Evolutionary conservation across 2,329 filamentous ascomycete species (phyloP), one percentile per base, ranked within the genome.

Genomic region (Fusarium cyanostomum): DNA sequence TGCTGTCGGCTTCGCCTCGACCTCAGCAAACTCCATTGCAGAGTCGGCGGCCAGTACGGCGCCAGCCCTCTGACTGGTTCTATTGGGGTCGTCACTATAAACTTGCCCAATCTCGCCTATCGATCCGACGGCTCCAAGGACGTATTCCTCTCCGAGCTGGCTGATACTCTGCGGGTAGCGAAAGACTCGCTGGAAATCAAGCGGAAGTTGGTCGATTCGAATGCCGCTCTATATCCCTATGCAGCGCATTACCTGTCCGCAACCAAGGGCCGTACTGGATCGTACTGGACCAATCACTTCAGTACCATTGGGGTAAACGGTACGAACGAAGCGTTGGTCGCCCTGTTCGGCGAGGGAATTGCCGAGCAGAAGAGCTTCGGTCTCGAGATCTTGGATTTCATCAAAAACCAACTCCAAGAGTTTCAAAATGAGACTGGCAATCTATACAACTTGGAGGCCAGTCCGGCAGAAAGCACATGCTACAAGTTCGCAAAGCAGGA

Each of bases 211-310:
- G 42, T 70, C 0, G 45, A 70, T 7, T 42, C 45, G 2, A 70
- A 70, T 5, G 55, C 57, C 0, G 15, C 42, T 2, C 27, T 70
- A 0, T 70, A 70, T 27, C 67, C 67, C 1, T 70, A 70, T 5
- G 67, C 67, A 1, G 55, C 67, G 0, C 67, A 70, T 2, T 70
- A 70, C 1, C 44, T 70, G 0, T 59, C 59, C 0, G 62, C 63
- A 0, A 65, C 67, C 1, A 70, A 70, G 18, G 62, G 65, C 1
- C 67, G 67, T 2, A 70, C 67, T 0, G 67, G 67, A 0, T 70
- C 67, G 3, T 53, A 59, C 49, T 70, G 67, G 67, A 69, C 67
- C 0, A 70, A 70, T 1, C 67, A 70, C 27, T 70, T 70, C 49
- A 70, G 67, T n/a, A 70, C 67, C 0, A 69, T 70, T 3, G 67